Evolutionary conservation across 176 grass and related monocot genomes (phyloP), one percentile per base, ranked within the genome.

Genomic region (Triticum monococcum): DNA sequence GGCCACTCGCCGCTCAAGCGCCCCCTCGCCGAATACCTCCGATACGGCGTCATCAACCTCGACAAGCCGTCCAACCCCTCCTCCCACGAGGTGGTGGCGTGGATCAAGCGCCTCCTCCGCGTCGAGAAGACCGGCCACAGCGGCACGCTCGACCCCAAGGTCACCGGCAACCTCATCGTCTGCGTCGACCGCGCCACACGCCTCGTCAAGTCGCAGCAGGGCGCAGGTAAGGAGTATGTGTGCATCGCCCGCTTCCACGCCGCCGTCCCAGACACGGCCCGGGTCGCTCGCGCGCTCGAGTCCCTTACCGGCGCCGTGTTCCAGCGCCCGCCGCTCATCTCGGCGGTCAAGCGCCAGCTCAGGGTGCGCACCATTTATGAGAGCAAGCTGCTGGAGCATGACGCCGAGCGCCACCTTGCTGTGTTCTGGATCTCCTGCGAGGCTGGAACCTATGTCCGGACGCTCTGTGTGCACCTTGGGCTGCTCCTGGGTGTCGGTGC

Each of bases 61-160:
- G 97, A 98, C 79, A 98, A 96, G 80, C 97, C 97, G 1, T 98
- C 96, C 26, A 98, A 98, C 74, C 93, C 96, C 4, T 98, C 97
- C 22, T 98, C 97, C 35, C 97, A 98, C 63, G 97, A 98, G 90
- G 97, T 98, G 14, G 97, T 96, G 8, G 94, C 97, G 7, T 96
- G 92, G 97, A 96, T 96, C 87, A 96, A 92, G 88, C 91, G 97
- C 68, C 68, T 99, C 65, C 79, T 99, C 67, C 94, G 92, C 69
- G 57, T 70, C 40, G 92, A 97, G 72, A 97, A 97, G 84, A 94
- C 94, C 0, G 94, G 92, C 40, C 94, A 99, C 85, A 94, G 92
- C 84, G 90, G 94, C 33, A 96, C 97, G 61, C 97, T 96, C 80
- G 97, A 96, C 62, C 97, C 97, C 59, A 99, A 99, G 88, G 97